phyloP scores from a whole-genome alignment of 139 green algal genomes.

The Closterium sp. region DNA sequence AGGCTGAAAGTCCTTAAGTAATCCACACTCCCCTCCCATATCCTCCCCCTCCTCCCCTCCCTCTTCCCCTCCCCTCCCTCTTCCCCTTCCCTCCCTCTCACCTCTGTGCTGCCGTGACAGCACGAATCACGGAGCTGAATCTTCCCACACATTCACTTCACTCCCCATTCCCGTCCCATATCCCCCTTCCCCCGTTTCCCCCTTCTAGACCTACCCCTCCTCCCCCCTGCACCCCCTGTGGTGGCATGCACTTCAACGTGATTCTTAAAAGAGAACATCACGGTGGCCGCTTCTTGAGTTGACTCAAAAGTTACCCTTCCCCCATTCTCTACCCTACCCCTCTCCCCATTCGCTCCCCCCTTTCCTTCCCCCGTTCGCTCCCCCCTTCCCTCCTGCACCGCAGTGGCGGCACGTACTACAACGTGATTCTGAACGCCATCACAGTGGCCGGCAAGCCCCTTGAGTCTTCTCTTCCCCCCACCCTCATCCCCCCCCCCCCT shows the following conservation, averaged over 20 bases:
- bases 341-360: background rate
- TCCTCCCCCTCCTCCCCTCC: too few species aligned
- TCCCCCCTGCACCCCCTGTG: background rate
- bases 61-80: too few species aligned
- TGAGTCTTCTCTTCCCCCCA: background rate
- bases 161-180: background rate
- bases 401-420: conserved; percentile 77
- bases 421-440: conserved; percentile 67
- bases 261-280: conserved; percentile 68
- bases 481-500: too few species aligned
- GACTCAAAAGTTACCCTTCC: too few species aligned
- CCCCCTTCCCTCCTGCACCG: background rate
- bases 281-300: too few species aligned
- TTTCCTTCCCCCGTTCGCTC: background rate
- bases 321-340: too few species aligned
- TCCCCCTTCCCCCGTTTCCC: background rate
- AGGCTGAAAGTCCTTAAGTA: too few species aligned
- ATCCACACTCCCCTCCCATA: too few species aligned
- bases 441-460: conserved; percentile 55
- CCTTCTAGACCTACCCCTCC: too few species aligned
- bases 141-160: background rate
- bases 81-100: too few species aligned
- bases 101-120: too few species aligned
- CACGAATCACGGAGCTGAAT: too few species aligned
- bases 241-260: conserved; percentile 80